Evolutionary conservation across 305 asterid genomes (phyloP), one percentile per base, ranked within the genome.

Genomic region (Petunia hybrid): DNA sequence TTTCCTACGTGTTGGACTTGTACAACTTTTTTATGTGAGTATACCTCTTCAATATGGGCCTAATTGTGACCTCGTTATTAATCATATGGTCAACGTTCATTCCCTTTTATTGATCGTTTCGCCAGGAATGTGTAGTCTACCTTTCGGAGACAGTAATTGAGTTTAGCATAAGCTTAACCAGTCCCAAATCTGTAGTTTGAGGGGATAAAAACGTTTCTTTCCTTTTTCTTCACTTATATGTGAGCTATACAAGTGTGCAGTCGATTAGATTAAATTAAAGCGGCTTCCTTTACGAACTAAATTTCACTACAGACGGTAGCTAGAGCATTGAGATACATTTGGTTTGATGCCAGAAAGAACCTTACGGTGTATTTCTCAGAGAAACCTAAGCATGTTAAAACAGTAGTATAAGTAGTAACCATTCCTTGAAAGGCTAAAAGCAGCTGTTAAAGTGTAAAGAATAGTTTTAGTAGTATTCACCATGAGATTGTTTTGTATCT

Each of bases 21-120:
- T 92, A 81, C 95, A 91, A 76, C 93, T 92, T 85, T 88, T 95
- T 88, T 91, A 94, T 78, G 98, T 95, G 87, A 90, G 99, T 91
- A 60, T 73, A 84, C 67, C 6, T 85, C 77, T 6, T 43, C 45
- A 36, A 6, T 74, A 16, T 69, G 63, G 31, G 38, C 38, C 78
- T 73, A 48, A 39, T 36, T 35, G 78, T 35, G 45, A 51, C 45
- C 78, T 53, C 78, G 55, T 51, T 46, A 51, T 74, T 74, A 74
- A 51, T 53, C 64, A 74, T 9, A 8, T 53, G 78, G 53, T 74
- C 48, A 51, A 53, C 46, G 4, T 74, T 63, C 64, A 13, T 53
- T 73, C 12, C 38, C 36, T 53, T 74, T 13, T 38, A 12, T 51
- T 51, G 78, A 74, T 70, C 22, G 22, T 73, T 51, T 73, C 10